Evolutionary conservation across 2,329 filamentous ascomycete genomes (phyloP).

Genomic region (Fusarium lyarnte): DNA sequence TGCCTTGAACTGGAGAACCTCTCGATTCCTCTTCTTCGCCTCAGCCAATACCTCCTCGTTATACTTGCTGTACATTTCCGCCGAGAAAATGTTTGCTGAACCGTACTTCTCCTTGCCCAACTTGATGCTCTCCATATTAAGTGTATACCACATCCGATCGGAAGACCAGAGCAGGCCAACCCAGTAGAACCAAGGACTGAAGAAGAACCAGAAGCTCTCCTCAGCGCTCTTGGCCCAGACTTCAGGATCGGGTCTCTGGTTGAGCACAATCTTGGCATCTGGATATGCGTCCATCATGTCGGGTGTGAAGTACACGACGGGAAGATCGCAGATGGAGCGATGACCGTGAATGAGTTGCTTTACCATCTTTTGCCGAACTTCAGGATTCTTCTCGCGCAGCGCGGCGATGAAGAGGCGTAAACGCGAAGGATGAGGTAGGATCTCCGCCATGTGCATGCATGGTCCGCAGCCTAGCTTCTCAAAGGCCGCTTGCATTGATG

Average conservation of each 20-base stretch:
- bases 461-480: slow-evolving; percentile 44
- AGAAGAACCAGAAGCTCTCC: slow-evolving; percentile 44
- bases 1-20: slow-evolving; percentile 41
- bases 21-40: slow-evolving; percentile 44
- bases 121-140: slow-evolving; percentile 24
- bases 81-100: not conserved
- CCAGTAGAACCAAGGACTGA: slow-evolving; percentile 39
- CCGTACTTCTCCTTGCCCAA: not conserved
- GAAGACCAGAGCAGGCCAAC: slow-evolving; percentile 40
- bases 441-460: slow-evolving; percentile 49
- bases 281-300: slow-evolving; percentile 54
- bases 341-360: slow-evolving; percentile 47
- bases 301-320: slow-evolving; percentile 46
- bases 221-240: slow-evolving; percentile 43
- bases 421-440: slow-evolving; percentile 38
- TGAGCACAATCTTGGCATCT: slow-evolving; percentile 47
- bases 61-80: slow-evolving; percentile 14
- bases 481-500: slow-evolving; percentile 49
- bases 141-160: slow-evolving; percentile 44
- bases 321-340: slow-evolving; percentile 44
- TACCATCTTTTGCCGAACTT: slow-evolving; percentile 44
- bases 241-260: slow-evolving; percentile 41
- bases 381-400: slow-evolving; percentile 40
- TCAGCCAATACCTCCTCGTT: slow-evolving; percentile 41
- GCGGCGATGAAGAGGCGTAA: slow-evolving; percentile 42